phyloP scores from a whole-genome alignment of 306 rosid species.

The Trifolium pratense region DNA sequence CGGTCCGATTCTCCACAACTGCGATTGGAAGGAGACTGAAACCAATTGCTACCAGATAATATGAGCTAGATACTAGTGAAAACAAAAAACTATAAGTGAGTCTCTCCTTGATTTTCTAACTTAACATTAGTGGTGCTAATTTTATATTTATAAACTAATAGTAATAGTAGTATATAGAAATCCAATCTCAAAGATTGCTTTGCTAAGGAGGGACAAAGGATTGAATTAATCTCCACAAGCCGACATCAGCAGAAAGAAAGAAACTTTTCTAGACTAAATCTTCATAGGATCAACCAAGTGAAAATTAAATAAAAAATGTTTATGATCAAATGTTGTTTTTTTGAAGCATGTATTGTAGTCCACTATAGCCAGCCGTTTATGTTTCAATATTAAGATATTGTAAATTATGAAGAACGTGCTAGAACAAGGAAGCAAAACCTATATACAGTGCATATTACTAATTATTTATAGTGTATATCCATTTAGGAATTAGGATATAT shows the following conservation, averaged over 20 bases:
- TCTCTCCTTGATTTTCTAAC: slow-evolving; percentile 1
- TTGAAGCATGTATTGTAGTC: slow-evolving; percentile 26
- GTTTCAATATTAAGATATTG: slow-evolving; percentile 9
- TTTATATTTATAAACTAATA: background rate
- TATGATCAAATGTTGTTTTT: slow-evolving; percentile 27
- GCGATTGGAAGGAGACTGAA: too few species aligned
- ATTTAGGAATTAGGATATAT: background rate
- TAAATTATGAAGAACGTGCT: slow-evolving; percentile 22
- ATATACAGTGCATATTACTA: slow-evolving; percentile 4
- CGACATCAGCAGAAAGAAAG: slow-evolving; percentile 30
- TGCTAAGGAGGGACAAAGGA: slow-evolving; percentile 39
- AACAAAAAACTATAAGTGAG: slow-evolving; percentile 17
- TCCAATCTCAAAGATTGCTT: slow-evolving; percentile 26
- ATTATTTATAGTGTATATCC: slow-evolving; percentile 7
- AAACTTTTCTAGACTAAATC: slow-evolving; percentile 47
- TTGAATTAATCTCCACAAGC: slow-evolving; percentile 42
- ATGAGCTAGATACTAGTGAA: too few species aligned
- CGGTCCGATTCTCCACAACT: too few species aligned
- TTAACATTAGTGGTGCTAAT: background rate
- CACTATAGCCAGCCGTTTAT: slow-evolving; percentile 33
- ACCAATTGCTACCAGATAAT: too few species aligned
- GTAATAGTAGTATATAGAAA: background rate
- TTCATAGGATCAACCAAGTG: slow-evolving; percentile 49
- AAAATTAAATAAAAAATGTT: slow-evolving; percentile 26
- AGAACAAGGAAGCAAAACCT: slow-evolving; percentile 16